Evolutionary conservation across 2,329 filamentous ascomycete genomes (phyloP), one percentile per base, ranked within the genome.

Genomic region (Colletotrichum cereale): DNA sequence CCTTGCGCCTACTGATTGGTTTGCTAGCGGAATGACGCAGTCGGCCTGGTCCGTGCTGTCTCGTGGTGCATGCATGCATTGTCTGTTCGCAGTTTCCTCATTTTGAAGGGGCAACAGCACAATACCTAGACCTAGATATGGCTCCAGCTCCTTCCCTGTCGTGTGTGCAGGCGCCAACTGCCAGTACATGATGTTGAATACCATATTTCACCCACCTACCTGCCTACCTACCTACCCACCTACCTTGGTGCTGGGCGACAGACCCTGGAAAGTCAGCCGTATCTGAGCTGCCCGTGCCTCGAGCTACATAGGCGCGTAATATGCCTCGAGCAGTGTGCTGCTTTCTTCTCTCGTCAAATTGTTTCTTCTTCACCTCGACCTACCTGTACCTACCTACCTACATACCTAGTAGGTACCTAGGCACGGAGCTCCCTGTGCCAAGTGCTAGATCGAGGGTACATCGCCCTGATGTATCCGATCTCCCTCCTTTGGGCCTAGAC

Each of bases 21-120:
- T 62, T 64, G 61, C 24, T 12, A n/a, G 31, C 21, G 34, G 31
- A 58, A 69, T 69, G 67, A 69, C 67, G 67, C 62, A 66, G 10
- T n/a, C 31, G 44, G 16, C 3, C 16, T 66, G 62, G 67, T 42
- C 58, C 42, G 58, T 62, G 48, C 62, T 29, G 24, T 36, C 24
- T 40, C 38, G n/a, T n/a, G n/a, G n/a, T n/a, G n/a, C 21, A 3
- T 24, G 18, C 42, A 8, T 44, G 42, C 42, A 40, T 29, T 40
- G 47, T 7, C 12, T 26, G 14, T 52, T 52, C 16, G 34, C 58
- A 36, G 18, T 44, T 50, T 34, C 56, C 56, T 60, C 56, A 58
- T 14, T 16, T n/a, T n/a, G 26, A 50, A 50, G 14, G 48, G n/a
- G n/a, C 48, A 50, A 50, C 24, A 2, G 16, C 38, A n/a, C n/a